Base-by-base conservation (phyloP, 2,329 filamentous ascomycete genomes). In the Ramichloridium luteum region DNA sequence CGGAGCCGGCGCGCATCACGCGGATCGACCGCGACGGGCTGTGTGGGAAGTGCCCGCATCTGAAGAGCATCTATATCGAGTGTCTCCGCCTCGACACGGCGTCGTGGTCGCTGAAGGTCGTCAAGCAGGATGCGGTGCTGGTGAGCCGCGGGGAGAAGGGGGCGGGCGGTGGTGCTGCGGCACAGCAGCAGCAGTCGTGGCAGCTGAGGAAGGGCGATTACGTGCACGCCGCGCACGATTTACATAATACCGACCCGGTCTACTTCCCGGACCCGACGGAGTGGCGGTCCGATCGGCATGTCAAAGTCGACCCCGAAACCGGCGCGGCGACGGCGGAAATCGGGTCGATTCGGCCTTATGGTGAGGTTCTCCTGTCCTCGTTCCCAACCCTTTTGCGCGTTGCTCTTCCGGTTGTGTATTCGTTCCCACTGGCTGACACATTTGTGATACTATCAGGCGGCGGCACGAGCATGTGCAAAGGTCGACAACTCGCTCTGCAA, bases 401-500 rank as follows among this genome's bases (percentile, higher is more conserved):
- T n/a, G n/a, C n/a, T n/a, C n/a, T n/a, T n/a, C n/a, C n/a, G n/a
- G n/a, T n/a, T n/a, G n/a, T 47, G 8, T 9, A 14, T 13, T 18
- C 27, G 13, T 16, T 20, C 6, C 6, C 10, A 20, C 12, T 28
- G 13, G 11, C 13, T 31, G n/a, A 31, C 14, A 16, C 6, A 27
- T 12, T 4, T 16, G 5, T 9, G 16, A 12, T 34, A 29, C 23
- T 12, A 6, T 4, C 35, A 55, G 64, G 64, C n/a, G 62, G 60
- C 6, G 68, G 65, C 8, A 29, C 36, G 12, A 53, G 44, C 33
- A 64, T 65, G 41, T 69, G 65, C 38, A 68, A 68, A 46, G 65
- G 65, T 3, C 56, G 63, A 9, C 51, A 54, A 2, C 67, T 71
- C 37, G 66, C 64, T 3, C 61, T 70, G 43, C 57, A 61, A 28